Base-by-base conservation (phyloP, 306 rosid genomes). In the Alnus rubra region DNA sequence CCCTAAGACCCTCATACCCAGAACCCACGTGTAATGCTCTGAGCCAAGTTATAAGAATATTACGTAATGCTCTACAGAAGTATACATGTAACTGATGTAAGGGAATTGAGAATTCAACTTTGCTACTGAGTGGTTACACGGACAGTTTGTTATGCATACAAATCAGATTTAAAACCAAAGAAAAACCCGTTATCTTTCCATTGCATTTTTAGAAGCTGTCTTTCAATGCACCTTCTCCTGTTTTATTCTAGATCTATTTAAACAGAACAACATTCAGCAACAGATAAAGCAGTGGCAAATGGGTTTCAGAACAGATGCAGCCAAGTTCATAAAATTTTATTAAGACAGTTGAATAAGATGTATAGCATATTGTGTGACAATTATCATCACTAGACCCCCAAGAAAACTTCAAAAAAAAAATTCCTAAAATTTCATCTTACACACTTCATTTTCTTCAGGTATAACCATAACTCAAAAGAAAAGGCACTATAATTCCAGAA, bases 381-480 rank as follows among this genome's bases (percentile, higher is more conserved):
- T 64, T 35, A 64, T 64, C 47, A 1, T 37, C 45, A 64, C 45
- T 15, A 33, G 48, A 64, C 70, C 15, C n/a, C 6, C 37, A 59
- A 23, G 31, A 28, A 23, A 59, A 59, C 42, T 16, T 28, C 2
- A n/a, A 28, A 18, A 33, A 35, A n/a, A 35, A 62, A 78, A 28
- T 18, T 67, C 59, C 69, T 30, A 69, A 52, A 79, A 62, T 13
- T 19, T n/a, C 72, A 68, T 48, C 31, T 42, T 10, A 42, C 51
- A 9, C 33, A 30, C 33, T 42, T 68, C 50, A 42, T 9, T 37
- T 49, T 49, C 14, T 49, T 39, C 51, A 1, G 72, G 9, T 18
- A n/a, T 9, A 68, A 42, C 33, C 52, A 68, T 9, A 9, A 68
- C 49, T n/a, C 49, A 68, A 59, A 68, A 23, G 72, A 42, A 9